A percentile compares a stretch with the other conserved stretches of the same genome.
phyloP scores from a whole-genome alignment of 73 alveolate genomes.

The Paramecium pentaurelia region DNA sequence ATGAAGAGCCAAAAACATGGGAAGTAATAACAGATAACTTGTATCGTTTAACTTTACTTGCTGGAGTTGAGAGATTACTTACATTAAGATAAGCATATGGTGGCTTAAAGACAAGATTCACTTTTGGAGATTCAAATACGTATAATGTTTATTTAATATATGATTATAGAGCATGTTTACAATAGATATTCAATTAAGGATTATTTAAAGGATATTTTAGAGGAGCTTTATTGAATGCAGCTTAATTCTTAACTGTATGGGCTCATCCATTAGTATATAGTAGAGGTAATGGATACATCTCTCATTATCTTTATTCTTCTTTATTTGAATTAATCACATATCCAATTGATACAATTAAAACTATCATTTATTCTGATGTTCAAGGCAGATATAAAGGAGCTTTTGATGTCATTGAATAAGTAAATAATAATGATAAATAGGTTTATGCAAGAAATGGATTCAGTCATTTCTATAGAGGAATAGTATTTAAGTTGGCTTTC shows the following conservation, averaged over 20 bases:
- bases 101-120: slow-evolving; percentile 42
- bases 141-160: background rate
- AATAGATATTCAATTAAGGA: slow-evolving; percentile 53
- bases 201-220: slow-evolving; percentile 62
- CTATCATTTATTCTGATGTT: slow-evolving; percentile 48
- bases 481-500: slow-evolving; percentile 9
- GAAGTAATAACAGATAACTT: slow-evolving; percentile 55
- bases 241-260: slow-evolving; percentile 29
- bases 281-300: background rate
- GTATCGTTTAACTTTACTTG: slow-evolving; percentile 49
- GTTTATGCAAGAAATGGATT: slow-evolving; percentile 43
- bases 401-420: slow-evolving; percentile 34
- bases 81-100: slow-evolving; percentile 61
- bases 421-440: background rate
- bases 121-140: slow-evolving; percentile 55
- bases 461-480: slow-evolving; percentile 42
- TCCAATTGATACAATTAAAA: slow-evolving; percentile 57
- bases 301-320: slow-evolving; percentile 10
- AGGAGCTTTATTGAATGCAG: slow-evolving; percentile 50
- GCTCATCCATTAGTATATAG: slow-evolving; percentile 50
- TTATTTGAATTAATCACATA: slow-evolving; percentile 46
- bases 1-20: slow-evolving; percentile 24
- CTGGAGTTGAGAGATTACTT: slow-evolving; percentile 62
- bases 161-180: slow-evolving; percentile 34
- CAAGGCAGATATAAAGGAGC: slow-evolving; percentile 51